Conservation (phyloP, 495 filamentous ascomycete genomes). For the Acidiella bohemica region DNA sequence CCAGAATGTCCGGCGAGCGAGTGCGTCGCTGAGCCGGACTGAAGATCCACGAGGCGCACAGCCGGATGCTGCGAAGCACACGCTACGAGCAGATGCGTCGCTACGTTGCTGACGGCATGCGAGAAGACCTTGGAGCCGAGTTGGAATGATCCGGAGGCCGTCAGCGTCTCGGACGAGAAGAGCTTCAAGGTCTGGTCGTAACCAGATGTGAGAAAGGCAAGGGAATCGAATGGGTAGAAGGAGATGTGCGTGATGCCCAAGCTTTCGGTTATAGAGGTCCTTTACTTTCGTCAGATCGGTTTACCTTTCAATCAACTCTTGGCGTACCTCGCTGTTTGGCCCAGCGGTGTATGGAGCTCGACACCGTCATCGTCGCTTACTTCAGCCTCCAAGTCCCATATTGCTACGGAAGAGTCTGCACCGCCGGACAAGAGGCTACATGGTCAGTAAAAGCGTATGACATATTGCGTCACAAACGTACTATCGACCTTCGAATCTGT, state of each 20-base stretch:
- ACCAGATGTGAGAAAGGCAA: conserved; percentile 66
- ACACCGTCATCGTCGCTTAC: conserved; percentile 24
- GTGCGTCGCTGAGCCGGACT: conserved; percentile 62
- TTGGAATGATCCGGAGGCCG: conserved; percentile 50
- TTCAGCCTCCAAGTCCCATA: conserved; percentile 65
- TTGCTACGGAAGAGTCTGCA: conserved; percentile 58
- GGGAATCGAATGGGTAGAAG: conserved; percentile 77
- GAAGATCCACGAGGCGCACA: conserved; percentile 69
- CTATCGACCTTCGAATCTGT: conserved; percentile 66
- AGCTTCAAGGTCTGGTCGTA: conserved; percentile 75
- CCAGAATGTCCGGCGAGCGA: conserved; percentile 61
- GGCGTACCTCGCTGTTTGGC: conserved; percentile 31
- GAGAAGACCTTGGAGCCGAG: conserved; percentile 60
- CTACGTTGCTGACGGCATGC: conserved; percentile 61
- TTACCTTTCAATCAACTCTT: conserved; percentile 16
- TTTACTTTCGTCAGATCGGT: not conserved
- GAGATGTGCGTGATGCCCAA: conserved; percentile 72
- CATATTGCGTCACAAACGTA: conserved; percentile 28
- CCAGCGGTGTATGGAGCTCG: conserved; percentile 37
- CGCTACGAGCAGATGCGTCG: conserved; percentile 59
- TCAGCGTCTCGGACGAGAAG: conserved; percentile 52
- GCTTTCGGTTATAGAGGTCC: conserved; percentile 26
- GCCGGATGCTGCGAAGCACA: conserved; percentile 70
- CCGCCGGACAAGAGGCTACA: conserved; percentile 68
- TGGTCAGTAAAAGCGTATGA: conserved; percentile 6